Base-by-base conservation (phyloP, 805 yeast genomes). In the Lachancea nothofagi region DNA sequence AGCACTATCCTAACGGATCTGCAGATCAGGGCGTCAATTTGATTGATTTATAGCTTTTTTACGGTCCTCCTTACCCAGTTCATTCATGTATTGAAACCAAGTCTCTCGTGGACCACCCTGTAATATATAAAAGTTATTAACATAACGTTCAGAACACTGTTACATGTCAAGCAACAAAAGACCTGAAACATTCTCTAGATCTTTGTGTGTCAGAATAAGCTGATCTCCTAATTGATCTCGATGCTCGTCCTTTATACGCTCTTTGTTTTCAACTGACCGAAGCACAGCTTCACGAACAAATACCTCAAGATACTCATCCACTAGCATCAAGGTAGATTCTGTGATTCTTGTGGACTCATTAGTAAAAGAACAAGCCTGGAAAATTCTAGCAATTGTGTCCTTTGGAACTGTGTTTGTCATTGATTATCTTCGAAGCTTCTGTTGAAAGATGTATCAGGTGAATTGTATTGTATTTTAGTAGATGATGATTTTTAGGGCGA, bases 81-180 rank as follows among this genome's bases (percentile, higher is more conserved):
- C n/a, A n/a, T n/a, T n/a, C n/a, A n/a, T n/a, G n/a, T n/a, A n/a
- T n/a, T n/a, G n/a, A n/a, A n/a, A n/a, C n/a, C n/a, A n/a, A n/a
- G n/a, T n/a, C n/a, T n/a, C n/a, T n/a, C n/a, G n/a, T n/a, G 14
- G 28, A 25, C 7, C 17, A 13, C 7, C 24, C 22, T 37, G 35
- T 33, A 33, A 21, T 38, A 38, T 33, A 33, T 34, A 34, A 17
- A 27, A 29, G 19, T 13, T 28, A 14, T 10, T 12, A 8, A 15
- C 12, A 5, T 10, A 6, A 14, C 28, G 5, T n/a, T 21, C 13
- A 13, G 19, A 15, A 27, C 15, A 36, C 5, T 10, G 18, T 39
- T 41, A 57, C 62, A 58, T 58, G 34, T 61, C 65, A 23, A 61
- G 32, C 17, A 61, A 34, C 22, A 61, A 38, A 24, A 59, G 29